These are phyloP conservation scores for Lycium ferocissimum DNA, from an alignment of 257 asterid species.

Conservation along the genomic window DNA sequence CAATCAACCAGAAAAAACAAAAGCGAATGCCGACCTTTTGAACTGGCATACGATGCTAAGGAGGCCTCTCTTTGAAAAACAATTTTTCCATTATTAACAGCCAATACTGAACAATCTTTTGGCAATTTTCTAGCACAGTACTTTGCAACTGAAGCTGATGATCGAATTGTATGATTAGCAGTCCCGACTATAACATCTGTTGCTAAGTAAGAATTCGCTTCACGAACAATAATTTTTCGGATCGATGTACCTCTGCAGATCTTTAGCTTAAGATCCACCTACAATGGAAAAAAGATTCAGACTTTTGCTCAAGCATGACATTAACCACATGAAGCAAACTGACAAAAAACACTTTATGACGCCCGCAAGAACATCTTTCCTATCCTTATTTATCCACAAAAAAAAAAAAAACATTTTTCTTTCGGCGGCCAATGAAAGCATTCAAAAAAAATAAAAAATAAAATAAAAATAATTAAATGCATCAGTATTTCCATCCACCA, in stretches of 20 bases:
- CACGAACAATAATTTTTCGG: slow-evolving; percentile 75
- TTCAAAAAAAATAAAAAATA: no score
- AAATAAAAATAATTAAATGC: slow-evolving; percentile 28
- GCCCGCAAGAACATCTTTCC: neutral
- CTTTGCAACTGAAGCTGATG: slow-evolving; percentile 81
- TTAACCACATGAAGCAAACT: neutral
- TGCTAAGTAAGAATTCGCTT: slow-evolving; percentile 74
- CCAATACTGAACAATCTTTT: slow-evolving; percentile 72
- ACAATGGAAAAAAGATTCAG: neutral
- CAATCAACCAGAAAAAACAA: slow-evolving; percentile 20
- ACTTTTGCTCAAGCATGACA: neutral
- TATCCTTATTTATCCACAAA: neutral
- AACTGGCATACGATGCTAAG: slow-evolving; percentile 43
- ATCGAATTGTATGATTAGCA: slow-evolving; percentile 67
- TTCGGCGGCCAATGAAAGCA: neutral
- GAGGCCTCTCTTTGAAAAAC: slow-evolving; percentile 65
- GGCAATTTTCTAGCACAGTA: slow-evolving; percentile 79
- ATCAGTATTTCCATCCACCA: slow-evolving; percentile 53
- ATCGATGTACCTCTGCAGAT: slow-evolving; percentile 90
- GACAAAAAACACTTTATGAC: neutral
- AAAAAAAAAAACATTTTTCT: neutral
- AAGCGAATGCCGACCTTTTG: slow-evolving; percentile 56
- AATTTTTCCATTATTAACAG: slow-evolving; percentile 81
- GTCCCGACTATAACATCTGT: slow-evolving; percentile 80
- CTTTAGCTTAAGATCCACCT: slow-evolving; percentile 97